Percentiles rank a stretch among this genome's conserved stretches.
These are phyloP conservation scores for Kwoniella sp. DNA, from an alignment of 768 basidiomycete genomes.

Conservation along the genomic window DNA sequence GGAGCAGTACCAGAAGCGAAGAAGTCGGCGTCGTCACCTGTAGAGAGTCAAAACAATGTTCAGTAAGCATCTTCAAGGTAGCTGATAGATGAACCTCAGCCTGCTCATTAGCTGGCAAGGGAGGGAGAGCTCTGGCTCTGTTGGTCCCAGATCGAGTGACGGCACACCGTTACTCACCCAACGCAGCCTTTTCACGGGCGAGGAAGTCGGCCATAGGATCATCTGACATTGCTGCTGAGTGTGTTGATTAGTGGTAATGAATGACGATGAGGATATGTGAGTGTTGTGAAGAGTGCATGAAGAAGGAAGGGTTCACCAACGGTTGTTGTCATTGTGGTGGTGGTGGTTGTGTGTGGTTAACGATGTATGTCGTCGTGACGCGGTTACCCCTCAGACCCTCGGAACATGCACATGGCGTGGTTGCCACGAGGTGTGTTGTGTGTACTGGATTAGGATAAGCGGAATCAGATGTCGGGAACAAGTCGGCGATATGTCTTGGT, in stretches of 20 bases:
- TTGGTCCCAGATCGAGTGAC: too few relatives aligned
- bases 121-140: too few relatives aligned
- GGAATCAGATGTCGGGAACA: conserved; percentile 1
- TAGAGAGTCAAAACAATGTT: too few relatives aligned
- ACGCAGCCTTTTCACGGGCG: conserved; percentile 50
- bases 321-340: conserved; percentile 8
- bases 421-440: conserved; percentile 1
- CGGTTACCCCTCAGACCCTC: neutral
- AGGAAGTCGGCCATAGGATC: conserved; percentile 56
- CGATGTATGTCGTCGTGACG: neutral
- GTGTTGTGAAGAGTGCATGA: neutral
- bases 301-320: neutral
- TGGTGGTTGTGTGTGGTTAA: neutral
- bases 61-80: too few relatives aligned
- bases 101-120: too few relatives aligned
- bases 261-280: neutral
- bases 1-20: conserved; percentile 48
- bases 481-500: neutral
- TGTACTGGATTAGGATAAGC: neutral
- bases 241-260: neutral
- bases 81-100: too few relatives aligned
- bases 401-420: conserved; percentile 3
- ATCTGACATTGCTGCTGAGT: conserved; percentile 39
- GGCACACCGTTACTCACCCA: too few relatives aligned
- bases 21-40: conserved; percentile 55